Evolutionary conservation across 2,329 filamentous ascomycete species (phyloP).

Genomic region (Cercospora brassicicola): DNA sequence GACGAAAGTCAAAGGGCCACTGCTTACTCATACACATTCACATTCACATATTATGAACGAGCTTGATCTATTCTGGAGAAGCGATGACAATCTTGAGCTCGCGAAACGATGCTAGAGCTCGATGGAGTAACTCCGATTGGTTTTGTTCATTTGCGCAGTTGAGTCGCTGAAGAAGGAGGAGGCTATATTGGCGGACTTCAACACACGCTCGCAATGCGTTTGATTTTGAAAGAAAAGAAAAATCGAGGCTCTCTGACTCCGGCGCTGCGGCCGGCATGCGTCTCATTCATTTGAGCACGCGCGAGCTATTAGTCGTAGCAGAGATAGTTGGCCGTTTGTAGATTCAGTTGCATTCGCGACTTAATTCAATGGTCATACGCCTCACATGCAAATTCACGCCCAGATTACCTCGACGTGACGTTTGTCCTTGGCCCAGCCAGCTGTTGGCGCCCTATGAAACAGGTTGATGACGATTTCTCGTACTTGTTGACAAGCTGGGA

Average conservation of each 20-base stretch:
- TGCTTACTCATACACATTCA: slow-evolving; percentile 1
- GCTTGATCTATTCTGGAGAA: slow-evolving; percentile 23
- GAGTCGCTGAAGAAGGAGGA: slow-evolving; percentile 16
- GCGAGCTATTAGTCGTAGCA: slow-evolving; percentile 18
- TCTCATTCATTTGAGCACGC: slow-evolving; percentile 23
- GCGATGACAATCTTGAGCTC: slow-evolving; percentile 40
- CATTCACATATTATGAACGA: slow-evolving; percentile 19
- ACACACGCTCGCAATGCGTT: slow-evolving; percentile 15
- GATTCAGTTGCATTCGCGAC: slow-evolving; percentile 7
- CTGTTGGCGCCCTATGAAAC: background rate
- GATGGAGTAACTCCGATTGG: slow-evolving; percentile 33
- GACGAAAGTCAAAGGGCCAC: slow-evolving; percentile 23
- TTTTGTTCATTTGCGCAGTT: slow-evolving; percentile 13
- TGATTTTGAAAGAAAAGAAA: slow-evolving; percentile 1
- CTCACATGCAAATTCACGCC: background rate
- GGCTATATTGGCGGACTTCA: slow-evolving; percentile 26
- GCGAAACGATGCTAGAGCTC: slow-evolving; percentile 30
- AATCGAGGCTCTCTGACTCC: slow-evolving; percentile 5
- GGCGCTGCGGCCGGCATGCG: slow-evolving; percentile 23
- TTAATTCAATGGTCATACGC: slow-evolving; percentile 13
- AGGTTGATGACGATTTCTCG: background rate
- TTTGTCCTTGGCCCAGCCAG: background rate
- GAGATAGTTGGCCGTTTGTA: slow-evolving; percentile 9
- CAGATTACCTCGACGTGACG: background rate
- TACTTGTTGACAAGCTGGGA: background rate